phyloP scores from a whole-genome alignment of 2,329 filamentous ascomycete species.

The Amylocarpus encephaloides region DNA sequence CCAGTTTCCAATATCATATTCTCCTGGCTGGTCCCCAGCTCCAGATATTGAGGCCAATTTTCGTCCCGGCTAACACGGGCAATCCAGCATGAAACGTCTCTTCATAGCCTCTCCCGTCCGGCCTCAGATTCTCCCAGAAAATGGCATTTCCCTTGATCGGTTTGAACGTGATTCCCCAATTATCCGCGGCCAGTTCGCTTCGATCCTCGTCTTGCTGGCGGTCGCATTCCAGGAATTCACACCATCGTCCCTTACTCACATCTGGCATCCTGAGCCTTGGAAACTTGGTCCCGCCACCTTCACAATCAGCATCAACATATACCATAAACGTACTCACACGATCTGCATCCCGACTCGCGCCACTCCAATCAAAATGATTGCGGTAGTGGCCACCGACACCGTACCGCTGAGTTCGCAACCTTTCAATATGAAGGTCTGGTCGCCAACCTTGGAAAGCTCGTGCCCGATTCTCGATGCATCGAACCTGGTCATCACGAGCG shows the following conservation, averaged over 20 bases:
- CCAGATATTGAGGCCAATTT: conserved; percentile 60
- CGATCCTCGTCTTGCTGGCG: conserved; percentile 22
- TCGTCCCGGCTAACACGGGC: conserved; percentile 48
- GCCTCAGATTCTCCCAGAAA: conserved; percentile 55
- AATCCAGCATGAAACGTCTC: conserved; percentile 57
- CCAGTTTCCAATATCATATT: background rate
- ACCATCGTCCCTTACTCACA: conserved; percentile 41
- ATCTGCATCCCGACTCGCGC: conserved; percentile 33
- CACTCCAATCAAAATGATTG: conserved; percentile 54
- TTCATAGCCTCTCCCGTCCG: conserved; percentile 48
- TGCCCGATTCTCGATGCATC: conserved; percentile 53
- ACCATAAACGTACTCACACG: conserved; percentile 57
- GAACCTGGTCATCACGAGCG: conserved; percentile 41
- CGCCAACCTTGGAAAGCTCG: conserved; percentile 55
- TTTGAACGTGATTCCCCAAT: conserved; percentile 49
- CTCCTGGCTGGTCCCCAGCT: conserved; percentile 41
- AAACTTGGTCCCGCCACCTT: conserved; percentile 56
- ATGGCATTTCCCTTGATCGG: conserved; percentile 52
- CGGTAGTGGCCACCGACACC: conserved; percentile 53
- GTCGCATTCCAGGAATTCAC: conserved; percentile 48
- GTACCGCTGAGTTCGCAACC: conserved; percentile 55
- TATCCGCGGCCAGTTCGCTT: conserved; percentile 16
- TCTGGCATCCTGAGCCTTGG: conserved; percentile 42
- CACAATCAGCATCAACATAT: conserved; percentile 46
- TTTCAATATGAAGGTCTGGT: conserved; percentile 50